These are phyloP conservation scores for Erodium moschatum DNA, from an alignment of 441 rosid species.

Conservation along the genomic window DNA sequence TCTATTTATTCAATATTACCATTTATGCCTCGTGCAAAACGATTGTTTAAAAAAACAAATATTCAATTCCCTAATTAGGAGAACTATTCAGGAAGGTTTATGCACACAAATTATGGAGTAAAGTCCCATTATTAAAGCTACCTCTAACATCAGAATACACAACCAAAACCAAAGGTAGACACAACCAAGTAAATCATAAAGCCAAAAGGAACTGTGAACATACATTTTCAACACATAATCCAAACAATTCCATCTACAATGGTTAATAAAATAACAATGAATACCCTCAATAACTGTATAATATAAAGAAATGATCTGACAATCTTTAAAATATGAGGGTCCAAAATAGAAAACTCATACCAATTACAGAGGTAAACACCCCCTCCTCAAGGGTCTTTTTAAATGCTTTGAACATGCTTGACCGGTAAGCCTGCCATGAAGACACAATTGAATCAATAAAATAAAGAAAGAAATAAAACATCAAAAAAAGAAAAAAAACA, in stretches of 20 bases:
- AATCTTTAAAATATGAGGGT: background rate
- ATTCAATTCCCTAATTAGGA: constrained; percentile 25
- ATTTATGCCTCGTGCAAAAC: constrained; percentile 27
- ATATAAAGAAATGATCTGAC: constrained; percentile 15
- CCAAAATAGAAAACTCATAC: constrained; percentile 37
- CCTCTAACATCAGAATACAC: constrained; percentile 16
- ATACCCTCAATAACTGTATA: constrained; percentile 2
- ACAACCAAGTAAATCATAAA: constrained; percentile 25
- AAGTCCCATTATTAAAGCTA: constrained; percentile 1
- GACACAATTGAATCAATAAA: constrained; percentile 15
- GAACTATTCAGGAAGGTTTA: constrained; percentile 19
- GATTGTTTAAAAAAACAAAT: constrained; percentile 10
- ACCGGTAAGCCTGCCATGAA: constrained; percentile 56
- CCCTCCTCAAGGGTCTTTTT: constrained; percentile 91
- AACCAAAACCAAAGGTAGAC: constrained; percentile 22
- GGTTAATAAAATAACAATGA: background rate
- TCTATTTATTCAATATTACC: constrained; percentile 23
- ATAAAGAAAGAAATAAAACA: background rate
- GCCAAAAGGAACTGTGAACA: constrained; percentile 22
- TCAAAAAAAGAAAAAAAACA: background rate
- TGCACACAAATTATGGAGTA: constrained; percentile 20
- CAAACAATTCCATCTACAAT: constrained; percentile 26
- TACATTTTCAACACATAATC: constrained; percentile 20
- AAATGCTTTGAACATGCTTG: constrained; percentile 92
- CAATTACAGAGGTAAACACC: constrained; percentile 65